Evolutionary conservation across 306 rosid genomes (phyloP).

Genomic region (Prunus kanzakura): DNA sequence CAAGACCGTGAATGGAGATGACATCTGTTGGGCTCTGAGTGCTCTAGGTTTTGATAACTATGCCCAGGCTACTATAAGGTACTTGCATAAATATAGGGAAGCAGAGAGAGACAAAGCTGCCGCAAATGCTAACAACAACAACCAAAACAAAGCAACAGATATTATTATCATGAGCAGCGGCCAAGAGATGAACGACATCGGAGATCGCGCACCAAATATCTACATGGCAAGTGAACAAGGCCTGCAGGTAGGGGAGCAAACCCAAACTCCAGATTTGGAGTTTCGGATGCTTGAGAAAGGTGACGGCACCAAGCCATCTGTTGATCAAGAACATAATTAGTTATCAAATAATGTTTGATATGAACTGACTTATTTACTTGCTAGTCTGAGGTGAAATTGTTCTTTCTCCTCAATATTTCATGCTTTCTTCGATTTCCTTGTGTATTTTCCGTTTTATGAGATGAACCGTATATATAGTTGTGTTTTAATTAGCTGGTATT

Average conservation of each 20-base stretch:
- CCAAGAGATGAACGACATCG: background rate
- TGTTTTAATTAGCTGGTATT: no score
- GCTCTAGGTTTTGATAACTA: slow-evolving; percentile 79
- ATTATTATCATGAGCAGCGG: background rate
- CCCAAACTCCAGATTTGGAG: slow-evolving; percentile 24
- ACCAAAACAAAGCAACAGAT: background rate
- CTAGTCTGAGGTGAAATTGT: background rate
- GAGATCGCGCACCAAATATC: background rate
- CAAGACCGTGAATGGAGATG: slow-evolving; percentile 82
- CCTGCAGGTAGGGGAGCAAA: background rate
- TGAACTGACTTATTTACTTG: background rate
- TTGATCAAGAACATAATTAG: background rate
- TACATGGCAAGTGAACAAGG: background rate
- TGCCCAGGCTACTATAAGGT: slow-evolving; percentile 52
- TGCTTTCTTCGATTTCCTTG: background rate
- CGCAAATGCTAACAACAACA: background rate
- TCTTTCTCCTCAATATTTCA: background rate
- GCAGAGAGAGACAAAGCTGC: slow-evolving; percentile 40
- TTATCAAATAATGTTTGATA: background rate
- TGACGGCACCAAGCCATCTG: background rate
- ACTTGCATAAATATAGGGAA: slow-evolving; percentile 52
- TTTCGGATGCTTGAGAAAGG: slow-evolving; percentile 32
- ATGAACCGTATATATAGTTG: background rate
- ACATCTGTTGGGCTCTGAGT: slow-evolving; percentile 81
- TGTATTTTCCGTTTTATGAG: background rate